Evolutionary conservation across 331 rosid genomes (phyloP).

Genomic region (Acacia pycnantha): DNA sequence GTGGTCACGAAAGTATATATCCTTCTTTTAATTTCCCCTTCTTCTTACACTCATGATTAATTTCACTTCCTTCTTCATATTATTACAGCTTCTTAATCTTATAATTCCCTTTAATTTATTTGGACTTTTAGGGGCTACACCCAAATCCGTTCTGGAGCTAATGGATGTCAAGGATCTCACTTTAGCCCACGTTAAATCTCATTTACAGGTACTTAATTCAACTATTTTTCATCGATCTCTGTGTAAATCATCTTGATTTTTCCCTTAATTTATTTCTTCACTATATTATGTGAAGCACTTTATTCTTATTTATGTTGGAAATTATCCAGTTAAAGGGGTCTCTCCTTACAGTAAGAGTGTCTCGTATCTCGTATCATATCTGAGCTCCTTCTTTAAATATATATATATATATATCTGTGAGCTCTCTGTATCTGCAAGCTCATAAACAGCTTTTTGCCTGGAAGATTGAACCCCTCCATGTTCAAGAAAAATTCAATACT

Average conservation of each 20-base stretch:
- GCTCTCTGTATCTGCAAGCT: constrained; percentile 58
- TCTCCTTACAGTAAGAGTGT: background rate
- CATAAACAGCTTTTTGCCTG: constrained; percentile 68
- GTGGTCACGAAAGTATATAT: constrained; percentile 91
- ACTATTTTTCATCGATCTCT: background rate
- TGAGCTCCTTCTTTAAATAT: constrained; percentile 42
- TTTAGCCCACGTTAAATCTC: constrained; percentile 97
- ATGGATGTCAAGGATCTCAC: constrained; percentile 99
- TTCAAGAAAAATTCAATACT: constrained; percentile 32
- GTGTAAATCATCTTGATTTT: background rate
- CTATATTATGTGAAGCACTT: constrained; percentile 19
- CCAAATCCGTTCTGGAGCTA: constrained; percentile 98
- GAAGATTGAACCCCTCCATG: constrained; percentile 61
- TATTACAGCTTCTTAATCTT: constrained; percentile 1
- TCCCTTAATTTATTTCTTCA: constrained; percentile 2
- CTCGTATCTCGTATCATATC: constrained; percentile 37
- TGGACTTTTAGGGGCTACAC: constrained; percentile 79
- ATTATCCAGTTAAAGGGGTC: constrained; percentile 41
- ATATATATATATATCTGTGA: constrained; percentile 79
- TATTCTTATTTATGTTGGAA: constrained; percentile 31
- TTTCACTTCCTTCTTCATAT: background rate
- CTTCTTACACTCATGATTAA: background rate
- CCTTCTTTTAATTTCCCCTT: background rate
- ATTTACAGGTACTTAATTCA: constrained; percentile 66
- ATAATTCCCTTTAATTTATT: background rate